Conservation (phyloP, 257 asterid genomes). For the Lavandula angustifolia region DNA sequence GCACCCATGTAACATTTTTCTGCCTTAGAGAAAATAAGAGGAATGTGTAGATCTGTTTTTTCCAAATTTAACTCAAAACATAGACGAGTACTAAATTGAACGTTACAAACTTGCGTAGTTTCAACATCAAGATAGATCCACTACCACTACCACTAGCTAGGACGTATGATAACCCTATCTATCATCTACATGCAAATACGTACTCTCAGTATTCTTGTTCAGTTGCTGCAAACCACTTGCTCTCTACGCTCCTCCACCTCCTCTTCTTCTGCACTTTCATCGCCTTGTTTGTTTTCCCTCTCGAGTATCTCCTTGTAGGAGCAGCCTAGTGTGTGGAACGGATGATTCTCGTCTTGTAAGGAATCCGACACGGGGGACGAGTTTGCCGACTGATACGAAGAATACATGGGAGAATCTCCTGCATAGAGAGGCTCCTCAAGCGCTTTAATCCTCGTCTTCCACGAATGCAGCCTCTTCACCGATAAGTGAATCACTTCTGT, state of each 20-base stretch:
- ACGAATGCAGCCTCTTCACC: conserved; percentile 29
- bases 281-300: conserved; percentile 34
- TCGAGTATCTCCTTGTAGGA: conserved; percentile 55
- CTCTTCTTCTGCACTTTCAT: not conserved
- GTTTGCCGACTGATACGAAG: conserved; percentile 32
- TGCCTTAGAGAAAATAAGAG: not conserved
- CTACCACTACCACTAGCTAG: no score
- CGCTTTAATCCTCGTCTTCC: conserved; percentile 31
- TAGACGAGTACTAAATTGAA: no score
- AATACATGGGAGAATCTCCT: conserved; percentile 32
- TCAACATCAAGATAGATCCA: no score
- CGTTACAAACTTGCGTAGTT: no score
- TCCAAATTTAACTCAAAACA: no score
- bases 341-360: conserved; percentile 29
- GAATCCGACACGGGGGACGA: conserved; percentile 39
- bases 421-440: conserved; percentile 32
- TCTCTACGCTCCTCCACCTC: conserved; percentile 2
- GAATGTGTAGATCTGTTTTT: no score
- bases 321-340: conserved; percentile 23
- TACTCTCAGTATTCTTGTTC: no score
- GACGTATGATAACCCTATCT: no score
- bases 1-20: not conserved
- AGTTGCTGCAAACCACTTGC: no score
- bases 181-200: no score
- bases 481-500: conserved; percentile 11